These are phyloP conservation scores for Craspedostauros australis DNA, from an alignment of 108 stramenopile species.

Conservation along the genomic window DNA sequence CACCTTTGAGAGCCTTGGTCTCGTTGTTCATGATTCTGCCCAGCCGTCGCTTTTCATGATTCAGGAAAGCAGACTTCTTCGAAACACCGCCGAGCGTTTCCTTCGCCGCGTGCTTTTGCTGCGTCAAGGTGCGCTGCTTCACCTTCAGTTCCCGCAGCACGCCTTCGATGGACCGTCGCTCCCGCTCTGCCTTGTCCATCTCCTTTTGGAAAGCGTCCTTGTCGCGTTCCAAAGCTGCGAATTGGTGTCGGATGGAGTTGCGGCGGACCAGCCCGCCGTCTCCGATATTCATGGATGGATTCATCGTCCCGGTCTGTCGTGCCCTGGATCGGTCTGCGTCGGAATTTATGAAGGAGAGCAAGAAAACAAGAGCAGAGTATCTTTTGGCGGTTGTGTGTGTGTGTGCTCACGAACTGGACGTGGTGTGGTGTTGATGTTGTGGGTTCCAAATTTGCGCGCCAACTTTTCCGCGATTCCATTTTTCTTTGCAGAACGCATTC, in stretches of 20 bases:
- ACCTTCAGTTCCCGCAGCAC: conserved; percentile 1
- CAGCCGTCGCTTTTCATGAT: conserved; percentile 17
- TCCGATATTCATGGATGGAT: too few relatives aligned
- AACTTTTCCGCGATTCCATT: too few relatives aligned
- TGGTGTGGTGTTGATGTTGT: neutral
- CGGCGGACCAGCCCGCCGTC: conserved; percentile 3
- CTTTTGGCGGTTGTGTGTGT: neutral
- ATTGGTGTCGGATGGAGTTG: conserved; percentile 21
- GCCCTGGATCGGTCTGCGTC: neutral
- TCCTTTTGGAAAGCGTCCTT: conserved; percentile 16
- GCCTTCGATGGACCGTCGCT: neutral
- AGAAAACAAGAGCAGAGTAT: neutral
- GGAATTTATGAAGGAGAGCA: neutral
- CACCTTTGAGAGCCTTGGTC: conserved; percentile 12
- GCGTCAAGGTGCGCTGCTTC: conserved; percentile 13
- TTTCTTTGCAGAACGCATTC: too few relatives aligned
- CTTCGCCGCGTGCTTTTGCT: conserved; percentile 6
- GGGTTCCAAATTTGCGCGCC: neutral
- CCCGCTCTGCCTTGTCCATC: conserved; percentile 1
- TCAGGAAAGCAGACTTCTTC: conserved; percentile 7
- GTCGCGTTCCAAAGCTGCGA: conserved; percentile 15
- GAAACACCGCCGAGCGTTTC: conserved; percentile 7
- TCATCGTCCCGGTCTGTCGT: neutral
- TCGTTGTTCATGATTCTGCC: conserved; percentile 7
- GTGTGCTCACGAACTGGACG: neutral